phyloP scores from a whole-genome alignment of 75 land plant species.

The Cunninghamia lanceolata region DNA sequence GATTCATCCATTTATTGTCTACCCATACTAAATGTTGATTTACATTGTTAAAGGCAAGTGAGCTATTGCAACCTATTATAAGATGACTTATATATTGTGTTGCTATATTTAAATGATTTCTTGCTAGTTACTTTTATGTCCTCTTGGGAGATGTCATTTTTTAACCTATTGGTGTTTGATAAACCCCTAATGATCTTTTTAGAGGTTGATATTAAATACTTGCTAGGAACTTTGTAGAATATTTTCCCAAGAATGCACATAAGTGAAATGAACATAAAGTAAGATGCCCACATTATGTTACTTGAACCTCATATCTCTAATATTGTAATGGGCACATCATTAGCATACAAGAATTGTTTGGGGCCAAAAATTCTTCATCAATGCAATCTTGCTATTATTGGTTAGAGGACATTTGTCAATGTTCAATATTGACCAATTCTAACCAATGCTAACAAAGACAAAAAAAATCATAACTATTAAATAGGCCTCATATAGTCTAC shows the following conservation, averaged over 20 bases:
- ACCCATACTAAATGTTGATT: too few relatives aligned
- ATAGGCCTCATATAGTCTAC: too few relatives aligned
- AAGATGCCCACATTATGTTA: neutral
- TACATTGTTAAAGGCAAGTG: too few relatives aligned
- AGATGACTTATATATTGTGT: too few relatives aligned
- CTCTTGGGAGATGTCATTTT: neutral
- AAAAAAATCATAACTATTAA: too few relatives aligned
- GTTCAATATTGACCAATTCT: neutral
- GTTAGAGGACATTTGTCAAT: too few relatives aligned
- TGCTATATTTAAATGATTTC: too few relatives aligned
- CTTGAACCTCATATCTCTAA: neutral
- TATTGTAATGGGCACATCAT: neutral
- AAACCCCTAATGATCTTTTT: neutral
- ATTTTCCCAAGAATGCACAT: neutral
- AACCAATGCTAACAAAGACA: neutral
- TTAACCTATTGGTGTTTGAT: neutral
- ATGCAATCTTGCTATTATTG: neutral
- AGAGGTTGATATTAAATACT: neutral
- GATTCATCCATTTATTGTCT: too few relatives aligned
- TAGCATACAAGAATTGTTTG: neutral
- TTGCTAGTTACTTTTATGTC: neutral
- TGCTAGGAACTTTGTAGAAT: neutral
- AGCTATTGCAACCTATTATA: too few relatives aligned
- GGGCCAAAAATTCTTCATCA: neutral
- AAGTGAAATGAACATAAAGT: neutral